These are phyloP conservation scores for Ramichloridium luteum DNA, from an alignment of 2,329 filamentous ascomycete genomes.

Conservation along the genomic window DNA sequence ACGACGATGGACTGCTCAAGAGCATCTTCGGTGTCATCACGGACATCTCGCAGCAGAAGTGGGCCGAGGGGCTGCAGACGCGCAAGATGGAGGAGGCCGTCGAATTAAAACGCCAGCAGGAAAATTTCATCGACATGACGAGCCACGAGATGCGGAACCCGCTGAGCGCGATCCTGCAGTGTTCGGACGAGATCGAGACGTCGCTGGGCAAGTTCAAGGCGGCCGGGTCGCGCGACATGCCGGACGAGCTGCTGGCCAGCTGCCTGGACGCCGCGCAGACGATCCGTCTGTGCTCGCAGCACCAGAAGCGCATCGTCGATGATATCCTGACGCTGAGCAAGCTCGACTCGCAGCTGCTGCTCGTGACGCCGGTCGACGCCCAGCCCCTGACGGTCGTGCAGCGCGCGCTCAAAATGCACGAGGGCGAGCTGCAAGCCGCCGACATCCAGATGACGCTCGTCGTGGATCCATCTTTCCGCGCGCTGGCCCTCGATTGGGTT, in stretches of 20 bases:
- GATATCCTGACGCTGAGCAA: slow-evolving; percentile 64
- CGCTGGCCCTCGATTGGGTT: slow-evolving; percentile 51
- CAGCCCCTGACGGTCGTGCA: slow-evolving; percentile 56
- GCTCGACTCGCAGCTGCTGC: slow-evolving; percentile 61
- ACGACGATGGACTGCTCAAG: slow-evolving; percentile 52
- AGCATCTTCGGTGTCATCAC: slow-evolving; percentile 71
- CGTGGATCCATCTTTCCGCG: slow-evolving; percentile 49
- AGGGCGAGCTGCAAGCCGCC: slow-evolving; percentile 57
- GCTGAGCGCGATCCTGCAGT: slow-evolving; percentile 61
- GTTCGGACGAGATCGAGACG: slow-evolving; percentile 58
- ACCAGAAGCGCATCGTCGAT: slow-evolving; percentile 70
- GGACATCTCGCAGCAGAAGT: slow-evolving; percentile 76
- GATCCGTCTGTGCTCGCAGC: slow-evolving; percentile 64
- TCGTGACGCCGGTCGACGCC: slow-evolving; percentile 58
- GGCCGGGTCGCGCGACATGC: slow-evolving; percentile 27
- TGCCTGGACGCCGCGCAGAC: slow-evolving; percentile 65
- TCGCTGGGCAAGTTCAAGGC: slow-evolving; percentile 35
- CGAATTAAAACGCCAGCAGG: slow-evolving; percentile 64
- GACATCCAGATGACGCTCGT: slow-evolving; percentile 55
- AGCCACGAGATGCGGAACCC: slow-evolving; percentile 51
- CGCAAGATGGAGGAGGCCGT: slow-evolving; percentile 68
- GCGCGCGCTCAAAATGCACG: slow-evolving; percentile 64
- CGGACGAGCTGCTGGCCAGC: slow-evolving; percentile 39
- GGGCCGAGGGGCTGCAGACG: slow-evolving; percentile 69
- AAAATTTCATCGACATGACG: slow-evolving; percentile 30